Base-by-base conservation (phyloP, 805 yeast species). In the Starmerella floricola region DNA sequence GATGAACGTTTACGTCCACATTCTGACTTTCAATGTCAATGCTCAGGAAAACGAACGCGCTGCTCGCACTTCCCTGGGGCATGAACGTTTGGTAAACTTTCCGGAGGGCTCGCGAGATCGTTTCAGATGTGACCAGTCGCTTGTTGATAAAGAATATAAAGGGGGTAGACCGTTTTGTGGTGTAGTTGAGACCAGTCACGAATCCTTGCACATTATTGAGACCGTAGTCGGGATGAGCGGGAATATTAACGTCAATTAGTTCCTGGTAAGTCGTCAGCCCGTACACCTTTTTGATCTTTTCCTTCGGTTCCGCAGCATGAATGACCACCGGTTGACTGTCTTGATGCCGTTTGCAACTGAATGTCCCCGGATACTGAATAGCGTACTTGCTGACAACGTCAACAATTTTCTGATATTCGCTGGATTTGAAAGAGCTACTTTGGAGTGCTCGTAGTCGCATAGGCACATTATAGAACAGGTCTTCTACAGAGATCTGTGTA, bases 1-100 rank as follows among this genome's bases (percentile, higher is more conserved):
- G 98, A 56, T 91, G 98, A 12, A 91, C 78, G 57, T 91, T 91
- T 13, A 91, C 97, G 58, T 91, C 98, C 6, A 91, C 68, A 46
- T 78, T 77, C 27, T 62, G 62, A 1, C 95, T 82, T 18, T 68
- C 64, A 2, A 91, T 74, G 16, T 64, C 64, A n/a, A 91, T 57
- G 36, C 82, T 68, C 40, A 91, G 45, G 59, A 86, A 91, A 1
- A 83, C 68, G 56, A 91, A 91, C 0, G 94, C 79, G 50, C n/a
- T n/a, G n/a, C 69, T 74, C 12, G 42, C 40, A 34, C 67, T 67
- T 0, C 93, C 93, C 51, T 79, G 82, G 0, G 96, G 95, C 16
- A 88, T 60, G 55, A 72, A 82, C 3, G 71, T 61, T 16, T 76
- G 67, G 55, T 76, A 86, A 0, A 78, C 63, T 28, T 78, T 73